Percentiles rank a stretch among this genome's conserved stretches.
These are phyloP conservation scores for Anthracocystis walkeri DNA, from an alignment of 1,284 basidiomycete species.

Conservation along the genomic window DNA sequence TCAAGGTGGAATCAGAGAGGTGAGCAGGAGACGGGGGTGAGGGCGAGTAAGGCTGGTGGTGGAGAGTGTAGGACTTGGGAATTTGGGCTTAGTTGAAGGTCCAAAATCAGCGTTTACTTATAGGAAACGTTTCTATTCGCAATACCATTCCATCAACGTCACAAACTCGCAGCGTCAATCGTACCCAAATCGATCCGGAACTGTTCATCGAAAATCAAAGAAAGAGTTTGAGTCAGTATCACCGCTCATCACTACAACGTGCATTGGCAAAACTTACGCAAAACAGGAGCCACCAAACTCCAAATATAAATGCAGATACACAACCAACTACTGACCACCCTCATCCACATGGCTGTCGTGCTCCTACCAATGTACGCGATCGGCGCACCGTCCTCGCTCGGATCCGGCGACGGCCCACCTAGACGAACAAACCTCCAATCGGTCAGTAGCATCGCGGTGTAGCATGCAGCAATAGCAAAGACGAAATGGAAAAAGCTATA, in stretches of 20 bases:
- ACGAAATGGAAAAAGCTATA: slow-evolving; percentile 99
- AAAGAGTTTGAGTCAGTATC: slow-evolving; percentile 16
- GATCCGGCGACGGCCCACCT: slow-evolving; percentile 50
- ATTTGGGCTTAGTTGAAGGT: slow-evolving; percentile 47
- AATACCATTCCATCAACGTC: background rate
- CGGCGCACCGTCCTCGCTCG: slow-evolving; percentile 73
- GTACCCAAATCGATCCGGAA: slow-evolving; percentile 62
- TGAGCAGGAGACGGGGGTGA: slow-evolving; percentile 2
- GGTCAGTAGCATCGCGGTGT: slow-evolving; percentile 96
- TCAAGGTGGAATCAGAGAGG: slow-evolving; percentile 14
- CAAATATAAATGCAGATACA: slow-evolving; percentile 60
- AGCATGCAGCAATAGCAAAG: slow-evolving; percentile 95
- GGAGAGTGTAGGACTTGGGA: slow-evolving; percentile 66
- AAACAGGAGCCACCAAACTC: slow-evolving; percentile 79
- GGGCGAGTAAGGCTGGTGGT: slow-evolving; percentile 51
- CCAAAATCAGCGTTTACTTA: background rate
- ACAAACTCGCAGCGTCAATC: slow-evolving; percentile 23
- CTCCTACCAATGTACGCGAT: slow-evolving; percentile 95
- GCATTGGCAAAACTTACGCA: slow-evolving; percentile 77
- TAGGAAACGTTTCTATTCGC: no score
- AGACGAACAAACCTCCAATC: slow-evolving; percentile 78
- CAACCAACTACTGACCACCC: slow-evolving; percentile 85
- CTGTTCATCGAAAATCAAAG: slow-evolving; percentile 17
- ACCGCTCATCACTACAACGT: background rate
- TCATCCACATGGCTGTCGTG: slow-evolving; percentile 99